These are phyloP conservation scores for Zoysia japonica DNA, from an alignment of 176 grass and related monocot genomes.

Conservation along the genomic window DNA sequence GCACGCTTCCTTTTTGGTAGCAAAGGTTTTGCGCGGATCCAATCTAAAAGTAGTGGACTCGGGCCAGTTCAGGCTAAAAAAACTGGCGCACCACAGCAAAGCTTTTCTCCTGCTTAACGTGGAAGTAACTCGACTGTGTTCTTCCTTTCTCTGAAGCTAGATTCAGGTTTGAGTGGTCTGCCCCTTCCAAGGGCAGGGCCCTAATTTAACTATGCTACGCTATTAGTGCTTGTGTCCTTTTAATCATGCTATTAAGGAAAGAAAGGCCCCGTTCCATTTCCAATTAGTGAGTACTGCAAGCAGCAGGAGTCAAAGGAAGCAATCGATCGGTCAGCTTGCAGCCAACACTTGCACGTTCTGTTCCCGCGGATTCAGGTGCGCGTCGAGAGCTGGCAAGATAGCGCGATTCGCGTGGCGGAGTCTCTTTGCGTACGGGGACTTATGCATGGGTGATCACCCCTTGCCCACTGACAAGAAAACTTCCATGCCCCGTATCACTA, in stretches of 20 bases:
- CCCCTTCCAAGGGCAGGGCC: not conserved
- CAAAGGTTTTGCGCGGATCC: slow-evolving; percentile 21
- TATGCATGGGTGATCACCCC: not conserved
- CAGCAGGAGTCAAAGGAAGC: slow-evolving; percentile 20
- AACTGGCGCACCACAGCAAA: not conserved
- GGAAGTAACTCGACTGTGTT: slow-evolving; percentile 32
- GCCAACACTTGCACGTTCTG: not conserved
- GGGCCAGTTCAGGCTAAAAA: not conserved
- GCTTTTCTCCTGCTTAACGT: slow-evolving; percentile 35
- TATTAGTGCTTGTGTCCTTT: not conserved
- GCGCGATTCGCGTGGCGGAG: not conserved
- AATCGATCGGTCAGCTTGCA: not conserved
- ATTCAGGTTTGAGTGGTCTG: not conserved
- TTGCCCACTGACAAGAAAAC: not conserved
- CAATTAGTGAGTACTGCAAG: not conserved
- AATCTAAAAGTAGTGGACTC: slow-evolving; percentile 12
- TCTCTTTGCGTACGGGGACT: not conserved
- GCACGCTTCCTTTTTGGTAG: slow-evolving; percentile 34
- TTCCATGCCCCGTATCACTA: slow-evolving; percentile 20
- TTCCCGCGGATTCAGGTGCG: slow-evolving; percentile 19
- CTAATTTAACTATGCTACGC: slow-evolving; percentile 3
- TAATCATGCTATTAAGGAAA: not conserved
- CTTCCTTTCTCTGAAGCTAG: not conserved
- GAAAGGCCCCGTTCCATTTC: not conserved
- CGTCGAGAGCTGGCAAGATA: slow-evolving; percentile 12